Percentiles rank a stretch among this genome's conserved stretches.
These are phyloP conservation scores for Mycena maculata DNA, from an alignment of 768 basidiomycete genomes.

Conservation along the genomic window DNA sequence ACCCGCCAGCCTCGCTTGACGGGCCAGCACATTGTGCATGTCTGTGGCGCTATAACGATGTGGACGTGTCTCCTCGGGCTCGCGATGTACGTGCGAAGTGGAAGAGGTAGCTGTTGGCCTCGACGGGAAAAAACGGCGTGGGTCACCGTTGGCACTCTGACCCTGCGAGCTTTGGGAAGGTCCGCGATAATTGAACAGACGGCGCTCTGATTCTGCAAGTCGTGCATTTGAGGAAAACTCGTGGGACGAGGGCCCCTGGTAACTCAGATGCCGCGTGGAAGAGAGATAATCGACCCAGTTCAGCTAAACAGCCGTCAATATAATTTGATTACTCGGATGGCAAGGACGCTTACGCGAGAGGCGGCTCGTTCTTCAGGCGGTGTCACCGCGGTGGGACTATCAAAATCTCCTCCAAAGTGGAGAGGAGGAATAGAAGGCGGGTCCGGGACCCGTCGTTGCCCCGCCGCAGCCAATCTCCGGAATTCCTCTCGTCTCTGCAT, in stretches of 20 bases:
- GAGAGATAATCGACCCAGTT: background rate
- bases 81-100: conserved; percentile 4
- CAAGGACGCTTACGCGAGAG: conserved; percentile 18
- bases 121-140: conserved; percentile 31
- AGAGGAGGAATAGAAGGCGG: conserved; percentile 53
- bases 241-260: background rate
- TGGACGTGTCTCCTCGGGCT: conserved; percentile 4
- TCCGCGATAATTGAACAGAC: conserved; percentile 24
- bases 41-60: conserved; percentile 34
- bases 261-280: conserved; percentile 20
- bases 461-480: conserved; percentile 20
- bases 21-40: conserved; percentile 35
- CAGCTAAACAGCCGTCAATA: conserved; percentile 10
- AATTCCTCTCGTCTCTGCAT: conserved; percentile 49
- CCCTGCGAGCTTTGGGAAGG: conserved; percentile 8
- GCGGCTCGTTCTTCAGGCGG: conserved; percentile 4
- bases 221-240: conserved; percentile 14
- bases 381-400: background rate
- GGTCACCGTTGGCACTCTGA: conserved; percentile 5
- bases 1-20: conserved; percentile 33
- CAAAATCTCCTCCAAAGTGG: conserved; percentile 46
- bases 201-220: conserved; percentile 24
- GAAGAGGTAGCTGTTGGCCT: conserved; percentile 14
- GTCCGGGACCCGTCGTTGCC: conserved; percentile 31
- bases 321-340: background rate